Base-by-base conservation (phyloP, 1,284 basidiomycete species). In the Leccinum subspadiceum region DNA sequence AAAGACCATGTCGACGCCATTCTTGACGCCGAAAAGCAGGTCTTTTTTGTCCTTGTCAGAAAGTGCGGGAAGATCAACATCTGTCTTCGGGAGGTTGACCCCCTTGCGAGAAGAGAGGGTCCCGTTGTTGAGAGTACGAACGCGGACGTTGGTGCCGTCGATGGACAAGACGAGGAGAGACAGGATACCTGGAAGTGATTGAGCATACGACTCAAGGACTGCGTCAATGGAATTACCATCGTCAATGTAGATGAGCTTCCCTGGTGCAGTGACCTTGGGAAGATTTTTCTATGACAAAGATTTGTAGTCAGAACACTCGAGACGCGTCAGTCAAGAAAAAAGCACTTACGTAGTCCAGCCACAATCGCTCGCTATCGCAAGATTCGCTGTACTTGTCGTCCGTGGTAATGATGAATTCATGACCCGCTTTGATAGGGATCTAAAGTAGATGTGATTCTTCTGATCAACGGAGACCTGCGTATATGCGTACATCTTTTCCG, bases 11-110 rank as follows among this genome's bases (percentile, higher is more conserved):
- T 99, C 97, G 67, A 99, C 94, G 64, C 90, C 88, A 77, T 99
- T 98, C 82, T 90, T 92, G 75, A 98, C 96, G 78, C 97, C 97
- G 67, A 99, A 99, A 65, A 83, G 77, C 61, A 99, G 80, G 76
- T 99, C 97, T 65, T 88, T 85, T 82, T 96, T 96, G 84, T 99
- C 97, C 85, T 99, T 99, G 62, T 95, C 93, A 60, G 96, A 98
- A 57, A 99, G 88, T 58, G 97, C 94, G 59, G 97, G 97, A 57
- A 99, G 89, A 79, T 99, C 97, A 72, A 99, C 97, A 29, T 91
- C 86, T 66, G 97, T 98, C 79, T 98, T 97, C 70, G 97, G 97
- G 61, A 99, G 87, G 80, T 99, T 99, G 79, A 99, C 97, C 77
- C 97, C 97, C 84, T 99, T 99, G 77, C 94, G 93, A 62, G 95